Percentiles rank a stretch among this genome's conserved stretches.
Conservation (phyloP, 768 basidiomycete species). For the Podaxis pistillaris region DNA sequence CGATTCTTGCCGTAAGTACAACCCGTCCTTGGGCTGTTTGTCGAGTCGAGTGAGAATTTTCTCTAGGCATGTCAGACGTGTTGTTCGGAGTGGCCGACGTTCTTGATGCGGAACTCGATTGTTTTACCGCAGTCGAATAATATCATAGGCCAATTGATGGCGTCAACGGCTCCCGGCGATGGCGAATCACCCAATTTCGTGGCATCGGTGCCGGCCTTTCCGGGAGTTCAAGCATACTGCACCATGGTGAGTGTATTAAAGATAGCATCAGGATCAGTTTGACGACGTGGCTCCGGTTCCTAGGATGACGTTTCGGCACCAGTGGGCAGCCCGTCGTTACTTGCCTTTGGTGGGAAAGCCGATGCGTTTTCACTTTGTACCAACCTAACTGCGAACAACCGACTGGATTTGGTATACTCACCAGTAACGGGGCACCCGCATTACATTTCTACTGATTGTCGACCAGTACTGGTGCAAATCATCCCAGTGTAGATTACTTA, state of each 20-base stretch:
- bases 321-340: conserved; percentile 28
- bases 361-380: conserved; percentile 43
- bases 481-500: conserved; percentile 18
- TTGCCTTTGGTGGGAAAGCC: conserved; percentile 38
- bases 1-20: conserved; percentile 36
- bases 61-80: conserved; percentile 38
- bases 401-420: conserved; percentile 40
- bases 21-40: background rate
- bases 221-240: conserved; percentile 40
- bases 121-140: conserved; percentile 37
- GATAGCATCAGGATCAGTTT: background rate
- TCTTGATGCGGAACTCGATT: conserved; percentile 37
- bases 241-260: conserved; percentile 29
- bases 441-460: conserved; percentile 36
- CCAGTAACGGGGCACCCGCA: conserved; percentile 42
- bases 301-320: conserved; percentile 26
- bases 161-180: conserved; percentile 34
- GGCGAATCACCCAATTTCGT: conserved; percentile 45
- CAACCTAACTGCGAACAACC: conserved; percentile 38
- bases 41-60: background rate
- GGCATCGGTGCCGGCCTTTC: conserved; percentile 42
- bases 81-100: conserved; percentile 42
- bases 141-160: conserved; percentile 36
- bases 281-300: background rate
- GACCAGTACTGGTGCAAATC: conserved; percentile 37